Base-by-base conservation (phyloP, 2,329 filamentous ascomycete genomes). In the Cladosporium sphaerospermum region DNA sequence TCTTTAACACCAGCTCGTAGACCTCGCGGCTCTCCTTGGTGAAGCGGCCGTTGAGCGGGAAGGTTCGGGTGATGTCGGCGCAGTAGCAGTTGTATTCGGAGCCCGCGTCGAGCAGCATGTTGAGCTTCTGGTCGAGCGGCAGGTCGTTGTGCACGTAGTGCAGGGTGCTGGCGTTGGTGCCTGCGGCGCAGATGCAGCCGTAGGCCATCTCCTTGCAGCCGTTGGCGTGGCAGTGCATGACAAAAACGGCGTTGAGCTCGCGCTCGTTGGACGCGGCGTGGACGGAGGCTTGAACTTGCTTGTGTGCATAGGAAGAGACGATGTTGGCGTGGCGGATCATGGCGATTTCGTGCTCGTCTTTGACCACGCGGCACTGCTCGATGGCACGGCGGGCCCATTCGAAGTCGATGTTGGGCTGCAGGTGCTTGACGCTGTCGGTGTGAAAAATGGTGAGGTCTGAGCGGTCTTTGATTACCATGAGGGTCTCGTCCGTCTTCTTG, bases 181-280 rank as follows among this genome's bases (percentile, higher is more conserved):
- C 92, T 33, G 82, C 81, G 0, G 89, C 92, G 14, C 93, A 83
- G 63, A 97, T 96, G 56, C 86, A 85, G 60, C 87, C 82, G 71
- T 97, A 97, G 1, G 92, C 85, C 75, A 95, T 89, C 62, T 93
- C 83, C 66, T 84, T 85, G 49, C 86, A 86, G 19, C 87, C 88
- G 56, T 85, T 78, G 48, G 84, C 79, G 55, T 93, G 81, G 67
- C 88, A 95, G 31, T 79, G 78, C 66, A 88, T 83, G 9, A 95
- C 70, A 67, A 96, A 96, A 0, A 84, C 72, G 1, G 84, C 91
- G 67, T 95, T 86, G 32, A 96, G 81, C 67, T 96, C 87, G 33
- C 82, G 78, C 75, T 97, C 91, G 63, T 89, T 92, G 59, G 75
- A 76, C 19, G 85, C 87, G 23, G 75, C 73, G 59, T 77, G 79